Evolutionary conservation across 306 rosid genomes (phyloP), one percentile per base, ranked within the genome.

Genomic region (Quercus dentata): DNA sequence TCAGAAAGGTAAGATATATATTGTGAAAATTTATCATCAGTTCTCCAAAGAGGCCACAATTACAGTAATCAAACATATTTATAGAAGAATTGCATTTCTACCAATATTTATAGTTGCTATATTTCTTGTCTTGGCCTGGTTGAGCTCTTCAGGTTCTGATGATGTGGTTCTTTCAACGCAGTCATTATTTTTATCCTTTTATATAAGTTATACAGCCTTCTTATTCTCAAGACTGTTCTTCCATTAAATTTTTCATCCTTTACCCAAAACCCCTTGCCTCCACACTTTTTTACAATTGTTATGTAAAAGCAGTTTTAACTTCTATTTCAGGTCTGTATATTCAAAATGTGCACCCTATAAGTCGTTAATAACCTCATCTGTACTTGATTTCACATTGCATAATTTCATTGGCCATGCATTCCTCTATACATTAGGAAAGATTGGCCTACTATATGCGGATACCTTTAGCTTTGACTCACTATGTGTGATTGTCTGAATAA

Each of bases 1-100:
- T 92, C 73, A 56, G 49, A 79, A 80, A 87, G 94, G 99, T 94
- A 85, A 74, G 11, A 6, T 56, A 58, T 61, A 52, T 38, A 31
- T 49, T 51, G 65, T 77, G 35, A 49, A 56, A 70, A 69, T 61
- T 77, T 31, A 4, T 30, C 71, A 7, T 33, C 13, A 65, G 8
- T 30, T 65, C 49, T 65, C 12, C 49, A 30, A 5, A 65, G 25
- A 65, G 23, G 71, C 19, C 49, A 65, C 71, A 65, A 28, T 65
- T 31, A 65, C 49, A 65, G 44, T 13, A 65, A 33, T 31, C 14
- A 31, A 8, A 6, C 49, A 65, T 31, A 17, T 33, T 65, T 3
- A 8, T 65, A 8, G 5, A 18, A 30, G 21, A 21, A 67, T 31
- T 31, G 13, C 71, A 17, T 17, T 3, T 33, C 14, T 19, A 7